Percentiles rank a stretch among this genome's conserved stretches.
Evolutionary conservation across 164 flowering plant species (phyloP).

Genomic region (Vitis cinerea): DNA sequence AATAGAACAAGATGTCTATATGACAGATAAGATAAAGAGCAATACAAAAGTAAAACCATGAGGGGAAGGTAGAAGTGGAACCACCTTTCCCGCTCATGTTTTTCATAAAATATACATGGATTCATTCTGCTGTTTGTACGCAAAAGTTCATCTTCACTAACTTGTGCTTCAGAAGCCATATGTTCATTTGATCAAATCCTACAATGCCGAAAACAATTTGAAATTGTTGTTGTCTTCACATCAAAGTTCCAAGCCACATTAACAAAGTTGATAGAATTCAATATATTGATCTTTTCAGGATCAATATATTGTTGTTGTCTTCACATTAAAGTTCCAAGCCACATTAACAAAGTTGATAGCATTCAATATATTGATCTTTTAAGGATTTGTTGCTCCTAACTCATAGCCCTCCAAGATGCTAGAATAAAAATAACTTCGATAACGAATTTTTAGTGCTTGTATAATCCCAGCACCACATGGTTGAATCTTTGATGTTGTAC

Average conservation of each 20-base stretch:
- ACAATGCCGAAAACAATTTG: slow-evolving; percentile 7
- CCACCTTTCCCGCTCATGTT: no score
- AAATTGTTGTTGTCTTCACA: slow-evolving; percentile 6
- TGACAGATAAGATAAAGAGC: no score
- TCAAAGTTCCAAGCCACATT: slow-evolving; percentile 8
- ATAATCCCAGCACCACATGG: neutral
- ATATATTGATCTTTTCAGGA: neutral
- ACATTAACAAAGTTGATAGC: neutral
- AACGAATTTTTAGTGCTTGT: neutral
- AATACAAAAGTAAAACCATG: no score
- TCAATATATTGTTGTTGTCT: neutral
- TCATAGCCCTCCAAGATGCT: neutral
- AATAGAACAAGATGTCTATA: no score
- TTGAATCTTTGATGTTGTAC: slow-evolving; percentile 3
- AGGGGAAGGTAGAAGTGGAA: no score
- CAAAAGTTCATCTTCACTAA: neutral
- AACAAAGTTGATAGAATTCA: neutral
- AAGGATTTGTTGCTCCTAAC: neutral
- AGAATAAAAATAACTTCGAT: neutral
- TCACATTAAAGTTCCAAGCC: slow-evolving; percentile 8
- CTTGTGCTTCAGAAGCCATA: neutral
- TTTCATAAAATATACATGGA: no score
- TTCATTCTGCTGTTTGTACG: no score
- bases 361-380: neutral
- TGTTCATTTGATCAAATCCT: neutral